These are phyloP conservation scores for Aspergillus felis DNA, from an alignment of 2,329 filamentous ascomycete species.

Conservation along the genomic window DNA sequence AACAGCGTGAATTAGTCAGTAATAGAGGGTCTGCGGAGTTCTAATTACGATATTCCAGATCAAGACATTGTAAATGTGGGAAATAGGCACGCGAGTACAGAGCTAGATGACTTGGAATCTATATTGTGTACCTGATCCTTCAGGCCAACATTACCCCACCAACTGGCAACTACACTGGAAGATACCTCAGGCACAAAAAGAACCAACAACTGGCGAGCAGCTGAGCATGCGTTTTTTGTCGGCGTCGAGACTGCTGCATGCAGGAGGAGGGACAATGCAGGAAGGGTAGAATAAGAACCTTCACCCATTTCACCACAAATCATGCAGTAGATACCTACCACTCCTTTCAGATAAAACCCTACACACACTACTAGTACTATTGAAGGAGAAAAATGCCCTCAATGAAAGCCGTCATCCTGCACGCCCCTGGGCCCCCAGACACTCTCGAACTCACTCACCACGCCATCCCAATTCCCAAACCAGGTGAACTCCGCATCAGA, in stretches of 20 bases:
- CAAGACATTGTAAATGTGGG: neutral
- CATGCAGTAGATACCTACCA: neutral
- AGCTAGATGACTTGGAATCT: neutral
- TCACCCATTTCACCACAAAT: neutral
- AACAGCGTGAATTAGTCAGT: neutral
- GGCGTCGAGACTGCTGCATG: neutral
- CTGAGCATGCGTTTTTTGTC: no score
- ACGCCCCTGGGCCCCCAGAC: slow-evolving; percentile 36
- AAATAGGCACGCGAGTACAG: neutral
- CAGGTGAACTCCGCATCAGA: slow-evolving; percentile 40
- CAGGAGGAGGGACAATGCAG: neutral
- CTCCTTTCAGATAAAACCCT: neutral
- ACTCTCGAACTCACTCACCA: slow-evolving; percentile 38
- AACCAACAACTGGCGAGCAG: neutral
- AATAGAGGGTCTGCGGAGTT: neutral
- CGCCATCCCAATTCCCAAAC: slow-evolving; percentile 37
- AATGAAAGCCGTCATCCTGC: slow-evolving; percentile 46
- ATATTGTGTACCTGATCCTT: neutral
- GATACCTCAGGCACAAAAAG: neutral
- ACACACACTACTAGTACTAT: neutral
- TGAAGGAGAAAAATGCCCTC: slow-evolving; percentile 11
- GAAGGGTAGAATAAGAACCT: neutral
- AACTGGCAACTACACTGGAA: neutral
- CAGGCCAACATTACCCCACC: neutral
- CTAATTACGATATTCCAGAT: neutral